These are phyloP conservation scores for Dactylellina parvicollis DNA, from an alignment of 2,329 filamentous ascomycete species.

Conservation along the genomic window DNA sequence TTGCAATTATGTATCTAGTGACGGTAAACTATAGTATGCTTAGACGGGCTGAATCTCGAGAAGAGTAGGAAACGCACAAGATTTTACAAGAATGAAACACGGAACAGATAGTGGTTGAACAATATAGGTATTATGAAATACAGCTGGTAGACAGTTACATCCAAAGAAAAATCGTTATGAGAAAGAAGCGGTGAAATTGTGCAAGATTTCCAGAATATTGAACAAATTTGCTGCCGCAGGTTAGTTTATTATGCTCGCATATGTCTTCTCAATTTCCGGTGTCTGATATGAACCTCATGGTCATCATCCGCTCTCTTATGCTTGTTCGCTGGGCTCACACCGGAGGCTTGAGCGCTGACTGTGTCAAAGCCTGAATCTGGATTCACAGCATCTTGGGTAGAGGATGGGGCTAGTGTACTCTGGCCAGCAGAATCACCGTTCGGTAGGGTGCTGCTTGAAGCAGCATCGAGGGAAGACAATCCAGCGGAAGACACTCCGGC, in stretches of 20 bases:
- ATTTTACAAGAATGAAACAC: background rate
- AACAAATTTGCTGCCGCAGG: background rate
- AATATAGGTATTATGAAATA: background rate
- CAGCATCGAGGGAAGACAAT: background rate
- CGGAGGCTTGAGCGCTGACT: conserved; percentile 15
- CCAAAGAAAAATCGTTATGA: background rate
- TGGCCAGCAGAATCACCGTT: background rate
- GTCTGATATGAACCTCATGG: conserved; percentile 8
- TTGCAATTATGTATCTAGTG: background rate
- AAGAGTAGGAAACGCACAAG: background rate
- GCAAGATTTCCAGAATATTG: background rate
- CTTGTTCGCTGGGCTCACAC: conserved; percentile 26
- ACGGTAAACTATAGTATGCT: conserved; percentile 2
- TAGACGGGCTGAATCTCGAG: background rate
- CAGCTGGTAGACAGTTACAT: background rate
- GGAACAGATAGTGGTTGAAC: background rate
- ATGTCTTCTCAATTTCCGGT: conserved; percentile 5
- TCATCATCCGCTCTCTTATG: conserved; percentile 3
- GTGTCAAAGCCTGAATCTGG: background rate
- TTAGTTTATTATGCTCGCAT: background rate
- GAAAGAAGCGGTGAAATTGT: background rate
- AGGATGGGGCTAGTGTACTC: conserved; percentile 2
- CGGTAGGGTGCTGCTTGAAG: background rate
- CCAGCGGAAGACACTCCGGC: background rate
- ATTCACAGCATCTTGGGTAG: conserved; percentile 6